Conservation (phyloP, 2,329 filamentous ascomycete species). For the Colletotrichum sp. region DNA sequence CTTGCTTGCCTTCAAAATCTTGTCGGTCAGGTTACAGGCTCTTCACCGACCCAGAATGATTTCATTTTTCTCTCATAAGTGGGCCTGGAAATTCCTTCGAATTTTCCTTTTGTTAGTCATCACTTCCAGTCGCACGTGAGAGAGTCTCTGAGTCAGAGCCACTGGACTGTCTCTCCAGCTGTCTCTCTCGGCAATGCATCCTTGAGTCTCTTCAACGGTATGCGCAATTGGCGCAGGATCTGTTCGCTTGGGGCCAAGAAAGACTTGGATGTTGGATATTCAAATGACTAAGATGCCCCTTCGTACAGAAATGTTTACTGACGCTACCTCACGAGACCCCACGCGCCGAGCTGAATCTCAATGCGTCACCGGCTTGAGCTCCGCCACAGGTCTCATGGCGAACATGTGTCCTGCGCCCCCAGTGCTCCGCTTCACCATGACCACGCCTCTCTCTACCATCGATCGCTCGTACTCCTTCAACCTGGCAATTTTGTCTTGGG, state of each 20-base stretch:
- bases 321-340: neutral
- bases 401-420: neutral
- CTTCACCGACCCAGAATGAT: neutral
- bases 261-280: neutral
- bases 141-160: neutral
- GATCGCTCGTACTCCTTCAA: neutral
- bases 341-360: neutral
- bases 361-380: neutral
- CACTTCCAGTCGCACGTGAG: neutral
- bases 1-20: neutral
- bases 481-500: neutral
- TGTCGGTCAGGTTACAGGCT: neutral
- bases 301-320: neutral
- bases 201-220: neutral
- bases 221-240: neutral
- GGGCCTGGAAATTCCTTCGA: neutral
- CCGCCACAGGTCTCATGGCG: conserved; percentile 4
- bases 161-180: neutral
- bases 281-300: neutral
- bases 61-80: neutral
- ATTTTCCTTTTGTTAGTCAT: neutral
- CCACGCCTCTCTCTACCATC: neutral
- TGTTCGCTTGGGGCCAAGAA: neutral
- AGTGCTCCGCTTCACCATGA: neutral
- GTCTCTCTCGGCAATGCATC: neutral